These are phyloP conservation scores for Hypoxylon trugodes DNA, from an alignment of 495 filamentous ascomycete genomes.

Conservation along the genomic window DNA sequence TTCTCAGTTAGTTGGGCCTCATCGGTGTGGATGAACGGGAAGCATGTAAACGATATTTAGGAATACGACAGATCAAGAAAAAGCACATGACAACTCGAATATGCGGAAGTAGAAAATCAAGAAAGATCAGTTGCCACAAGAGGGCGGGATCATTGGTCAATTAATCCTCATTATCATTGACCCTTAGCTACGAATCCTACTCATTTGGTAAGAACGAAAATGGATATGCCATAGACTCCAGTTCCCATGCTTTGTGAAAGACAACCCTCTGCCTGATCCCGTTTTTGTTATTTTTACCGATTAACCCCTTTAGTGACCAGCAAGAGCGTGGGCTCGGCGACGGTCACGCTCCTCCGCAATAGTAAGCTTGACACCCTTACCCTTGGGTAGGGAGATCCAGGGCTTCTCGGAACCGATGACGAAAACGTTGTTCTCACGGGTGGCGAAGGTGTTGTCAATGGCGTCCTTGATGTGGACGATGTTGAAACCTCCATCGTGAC, in stretches of 20 bases:
- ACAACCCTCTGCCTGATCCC: constrained; percentile 43
- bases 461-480: constrained; percentile 99
- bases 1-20: too few species aligned
- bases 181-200: constrained; percentile 42
- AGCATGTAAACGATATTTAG: background rate
- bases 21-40: background rate
- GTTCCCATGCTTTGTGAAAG: constrained; percentile 47
- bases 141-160: constrained; percentile 41
- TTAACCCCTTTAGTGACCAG: constrained; percentile 59
- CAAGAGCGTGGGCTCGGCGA: constrained; percentile 79
- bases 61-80: background rate
- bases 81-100: background rate
- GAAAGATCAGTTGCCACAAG: background rate
- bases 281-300: constrained; percentile 31
- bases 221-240: constrained; percentile 49
- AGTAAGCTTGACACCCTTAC: constrained; percentile 99
- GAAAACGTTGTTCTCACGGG: constrained; percentile 98
- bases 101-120: background rate
- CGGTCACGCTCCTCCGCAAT: constrained; percentile 99
- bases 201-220: constrained; percentile 41
- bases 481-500: constrained; percentile 99
- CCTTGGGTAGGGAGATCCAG: constrained; percentile 98
- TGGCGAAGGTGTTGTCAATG: constrained; percentile 99
- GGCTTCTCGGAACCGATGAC: constrained; percentile 97
- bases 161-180: constrained; percentile 50